A percentile compares a stretch with the other conserved stretches of the same genome.
Conservation (phyloP, 2,329 filamentous ascomycete species). For the Lecanicillium sp. region DNA sequence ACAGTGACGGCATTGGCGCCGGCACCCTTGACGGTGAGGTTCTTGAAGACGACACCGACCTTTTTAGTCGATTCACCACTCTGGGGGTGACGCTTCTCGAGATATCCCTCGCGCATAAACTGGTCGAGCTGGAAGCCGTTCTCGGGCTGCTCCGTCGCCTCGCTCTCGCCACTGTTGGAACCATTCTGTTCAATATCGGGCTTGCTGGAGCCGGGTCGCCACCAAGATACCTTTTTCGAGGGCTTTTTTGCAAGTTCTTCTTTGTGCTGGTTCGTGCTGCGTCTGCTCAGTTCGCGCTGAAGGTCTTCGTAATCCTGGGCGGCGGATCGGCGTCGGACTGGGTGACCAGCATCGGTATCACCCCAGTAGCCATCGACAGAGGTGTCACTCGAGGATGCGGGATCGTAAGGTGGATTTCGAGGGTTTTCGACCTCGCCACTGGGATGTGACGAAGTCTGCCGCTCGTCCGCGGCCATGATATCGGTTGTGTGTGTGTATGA, state of each 20-base stretch:
- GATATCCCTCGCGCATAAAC: conserved; percentile 67
- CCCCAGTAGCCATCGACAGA: conserved; percentile 17
- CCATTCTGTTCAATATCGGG: conserved; percentile 4
- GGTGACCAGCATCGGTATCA: conserved; percentile 14
- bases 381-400: conserved; percentile 6
- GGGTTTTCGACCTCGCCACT: not conserved
- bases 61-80: conserved; percentile 61
- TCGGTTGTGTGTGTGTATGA: too few relatives aligned
- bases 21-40: conserved; percentile 65
- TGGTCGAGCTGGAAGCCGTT: conserved; percentile 56
- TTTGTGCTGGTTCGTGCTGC: conserved; percentile 5
- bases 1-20: conserved; percentile 60
- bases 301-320: conserved; percentile 14
- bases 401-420: not conserved
- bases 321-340: conserved; percentile 12
- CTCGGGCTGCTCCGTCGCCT: conserved; percentile 27
- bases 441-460: too few relatives aligned
- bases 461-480: too few relatives aligned
- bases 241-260: not conserved
- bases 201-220: conserved; percentile 2
- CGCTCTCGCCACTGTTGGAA: conserved; percentile 7
- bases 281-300: conserved; percentile 15
- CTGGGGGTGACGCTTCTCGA: conserved; percentile 59
- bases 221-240: conserved; percentile 1
- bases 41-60: conserved; percentile 69